A percentile compares a stretch with the other conserved stretches of the same genome.
Conservation (phyloP, 345 rosid genomes). For the Citrus trifoliata region DNA sequence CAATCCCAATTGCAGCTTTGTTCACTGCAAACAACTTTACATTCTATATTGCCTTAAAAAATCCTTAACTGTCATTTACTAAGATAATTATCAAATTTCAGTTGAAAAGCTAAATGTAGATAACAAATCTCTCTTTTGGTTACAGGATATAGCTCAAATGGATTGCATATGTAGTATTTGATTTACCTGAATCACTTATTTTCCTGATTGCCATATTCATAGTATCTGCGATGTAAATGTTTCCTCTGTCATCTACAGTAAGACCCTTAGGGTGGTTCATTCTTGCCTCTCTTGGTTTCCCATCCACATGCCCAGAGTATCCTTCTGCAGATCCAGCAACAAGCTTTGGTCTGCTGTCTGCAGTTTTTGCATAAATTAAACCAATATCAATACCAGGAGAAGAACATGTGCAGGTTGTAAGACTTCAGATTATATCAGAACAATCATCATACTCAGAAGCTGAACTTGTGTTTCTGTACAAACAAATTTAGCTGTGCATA, state of each 20-base stretch:
- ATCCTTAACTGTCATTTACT: not conserved
- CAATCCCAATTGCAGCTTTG: slow-evolving; percentile 1
- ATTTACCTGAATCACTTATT: slow-evolving; percentile 78
- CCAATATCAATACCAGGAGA: not conserved
- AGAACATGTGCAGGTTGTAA: not conserved
- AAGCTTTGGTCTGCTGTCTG: slow-evolving; percentile 79
- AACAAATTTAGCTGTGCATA: not conserved
- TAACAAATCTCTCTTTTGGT: not conserved
- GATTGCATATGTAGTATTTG: not conserved
- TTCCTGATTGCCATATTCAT: slow-evolving; percentile 88
- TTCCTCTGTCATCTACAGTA: slow-evolving; percentile 87
- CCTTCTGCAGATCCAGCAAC: slow-evolving; percentile 91
- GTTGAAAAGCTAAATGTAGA: not conserved
- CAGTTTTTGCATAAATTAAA: slow-evolving; percentile 18
- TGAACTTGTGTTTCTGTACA: not conserved
- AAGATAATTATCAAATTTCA: not conserved
- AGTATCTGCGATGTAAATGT: slow-evolving; percentile 86
- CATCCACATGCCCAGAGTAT: slow-evolving; percentile 85
- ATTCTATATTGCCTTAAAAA: not conserved
- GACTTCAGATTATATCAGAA: not conserved
- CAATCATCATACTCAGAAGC: not conserved
- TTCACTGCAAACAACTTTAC: not conserved
- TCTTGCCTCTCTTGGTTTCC: slow-evolving; percentile 76
- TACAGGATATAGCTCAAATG: not conserved
- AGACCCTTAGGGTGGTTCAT: slow-evolving; percentile 92